phyloP scores from a whole-genome alignment of 2,329 filamentous ascomycete genomes.

The Colletotrichum aenigma region DNA sequence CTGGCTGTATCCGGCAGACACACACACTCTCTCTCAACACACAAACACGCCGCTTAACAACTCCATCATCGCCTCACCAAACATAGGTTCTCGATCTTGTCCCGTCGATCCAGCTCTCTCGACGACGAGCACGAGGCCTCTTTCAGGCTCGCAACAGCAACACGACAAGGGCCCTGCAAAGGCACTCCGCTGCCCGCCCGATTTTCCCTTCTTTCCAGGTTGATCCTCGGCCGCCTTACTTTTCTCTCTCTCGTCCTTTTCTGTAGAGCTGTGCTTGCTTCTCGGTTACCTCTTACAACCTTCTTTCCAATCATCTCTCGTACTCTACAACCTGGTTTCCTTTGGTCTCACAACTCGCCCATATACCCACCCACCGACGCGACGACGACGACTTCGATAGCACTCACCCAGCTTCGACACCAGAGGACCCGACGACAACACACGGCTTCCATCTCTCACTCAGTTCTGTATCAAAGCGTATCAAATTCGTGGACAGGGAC shows the following conservation, averaged over 20 bases:
- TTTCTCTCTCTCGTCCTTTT: conserved; percentile 24
- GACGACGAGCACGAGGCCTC: neutral
- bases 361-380: conserved; percentile 17
- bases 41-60: neutral
- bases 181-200: conserved; percentile 23
- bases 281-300: conserved; percentile 1
- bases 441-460: neutral
- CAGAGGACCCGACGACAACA: conserved; percentile 13
- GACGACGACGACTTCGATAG: conserved; percentile 15
- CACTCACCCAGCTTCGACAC: neutral
- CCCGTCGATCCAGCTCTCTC: neutral
- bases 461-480: conserved; percentile 8
- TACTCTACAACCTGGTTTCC: conserved; percentile 6
- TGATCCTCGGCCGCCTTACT: conserved; percentile 59
- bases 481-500: conserved; percentile 10
- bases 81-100: neutral
- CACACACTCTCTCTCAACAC: neutral
- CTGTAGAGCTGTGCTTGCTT: conserved; percentile 23
- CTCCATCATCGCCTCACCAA: neutral
- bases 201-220: conserved; percentile 56
- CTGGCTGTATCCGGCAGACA: conserved; percentile 19
- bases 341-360: conserved; percentile 18
- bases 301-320: conserved; percentile 5
- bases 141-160: conserved; percentile 3
- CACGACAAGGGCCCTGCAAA: conserved; percentile 17